Conservation (phyloP, 202 grass and related monocot genomes). For the Bolboschoenoplectus hybrid region DNA sequence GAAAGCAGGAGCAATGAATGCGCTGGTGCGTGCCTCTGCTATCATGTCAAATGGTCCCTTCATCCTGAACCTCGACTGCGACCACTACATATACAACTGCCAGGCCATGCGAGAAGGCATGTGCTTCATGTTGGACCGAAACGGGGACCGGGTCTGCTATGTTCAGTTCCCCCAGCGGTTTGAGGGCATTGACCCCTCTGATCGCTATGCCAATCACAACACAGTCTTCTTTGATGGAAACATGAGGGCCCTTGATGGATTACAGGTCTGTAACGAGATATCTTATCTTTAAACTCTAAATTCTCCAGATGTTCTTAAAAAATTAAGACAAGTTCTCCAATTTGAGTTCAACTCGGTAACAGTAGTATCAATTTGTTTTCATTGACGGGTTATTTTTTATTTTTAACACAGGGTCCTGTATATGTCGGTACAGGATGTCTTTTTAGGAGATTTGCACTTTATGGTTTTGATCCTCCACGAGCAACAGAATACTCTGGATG, state of each 20-base stretch:
- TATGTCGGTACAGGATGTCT: constrained; percentile 91
- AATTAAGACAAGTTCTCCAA: neutral
- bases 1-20: constrained; percentile 93
- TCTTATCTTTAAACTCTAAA: neutral
- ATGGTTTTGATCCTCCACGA: constrained; percentile 90
- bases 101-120: constrained; percentile 85
- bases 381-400: constrained; percentile 9
- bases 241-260: constrained; percentile 93
- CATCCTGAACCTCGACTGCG: constrained; percentile 98
- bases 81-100: constrained; percentile 92
- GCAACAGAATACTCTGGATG: constrained; percentile 72
- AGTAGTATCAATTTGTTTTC: neutral
- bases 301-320: neutral
- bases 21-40: constrained; percentile 76
- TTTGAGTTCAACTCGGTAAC: neutral
- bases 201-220: constrained; percentile 62
- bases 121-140: constrained; percentile 88
- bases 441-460: constrained; percentile 88
- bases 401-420: constrained; percentile 63
- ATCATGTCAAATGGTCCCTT: constrained; percentile 84
- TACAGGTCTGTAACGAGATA: constrained; percentile 47
- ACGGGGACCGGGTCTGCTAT: constrained; percentile 81
- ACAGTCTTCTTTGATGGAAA: constrained; percentile 99
- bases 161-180: constrained; percentile 62
- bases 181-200: constrained; percentile 58